Evolutionary conservation across 805 yeast genomes (phyloP).

Genomic region (Starmera amethionina): DNA sequence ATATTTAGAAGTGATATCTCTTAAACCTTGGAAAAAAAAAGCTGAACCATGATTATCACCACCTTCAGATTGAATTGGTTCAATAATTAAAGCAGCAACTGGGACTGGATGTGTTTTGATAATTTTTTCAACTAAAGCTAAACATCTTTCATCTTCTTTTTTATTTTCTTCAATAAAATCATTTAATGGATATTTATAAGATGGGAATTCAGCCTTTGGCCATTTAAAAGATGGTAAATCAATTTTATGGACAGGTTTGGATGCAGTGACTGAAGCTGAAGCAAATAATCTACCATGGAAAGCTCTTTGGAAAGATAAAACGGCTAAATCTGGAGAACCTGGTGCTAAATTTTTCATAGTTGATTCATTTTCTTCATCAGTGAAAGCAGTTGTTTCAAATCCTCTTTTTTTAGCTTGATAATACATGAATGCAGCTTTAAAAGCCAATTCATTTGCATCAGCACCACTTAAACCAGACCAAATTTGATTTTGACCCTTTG

Average conservation of each 20-base stretch:
- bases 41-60: slow-evolving; percentile 84
- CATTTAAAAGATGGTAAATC: slow-evolving; percentile 90
- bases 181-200: slow-evolving; percentile 76
- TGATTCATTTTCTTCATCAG: slow-evolving; percentile 57
- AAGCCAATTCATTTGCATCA: slow-evolving; percentile 83
- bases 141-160: slow-evolving; percentile 74
- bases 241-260: slow-evolving; percentile 90
- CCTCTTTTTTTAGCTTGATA: slow-evolving; percentile 66
- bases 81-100: slow-evolving; percentile 82
- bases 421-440: slow-evolving; percentile 81
- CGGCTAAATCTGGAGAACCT: slow-evolving; percentile 81
- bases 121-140: slow-evolving; percentile 63
- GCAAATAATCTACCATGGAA: slow-evolving; percentile 97
- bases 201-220: slow-evolving; percentile 94
- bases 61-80: slow-evolving; percentile 89
- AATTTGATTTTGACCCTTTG: slow-evolving; percentile 62
- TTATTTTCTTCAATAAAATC: slow-evolving; percentile 52
- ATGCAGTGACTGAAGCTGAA: slow-evolving; percentile 81
- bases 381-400: slow-evolving; percentile 37
- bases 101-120: slow-evolving; percentile 62
- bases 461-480: slow-evolving; percentile 83
- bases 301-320: slow-evolving; percentile 76
- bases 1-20: slow-evolving; percentile 63
- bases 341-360: slow-evolving; percentile 81
- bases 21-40: slow-evolving; percentile 71